Evolutionary conservation across 2,329 filamentous ascomycete genomes (phyloP), one percentile per base, ranked within the genome.

Genomic region (Colletotrichum liriopes): DNA sequence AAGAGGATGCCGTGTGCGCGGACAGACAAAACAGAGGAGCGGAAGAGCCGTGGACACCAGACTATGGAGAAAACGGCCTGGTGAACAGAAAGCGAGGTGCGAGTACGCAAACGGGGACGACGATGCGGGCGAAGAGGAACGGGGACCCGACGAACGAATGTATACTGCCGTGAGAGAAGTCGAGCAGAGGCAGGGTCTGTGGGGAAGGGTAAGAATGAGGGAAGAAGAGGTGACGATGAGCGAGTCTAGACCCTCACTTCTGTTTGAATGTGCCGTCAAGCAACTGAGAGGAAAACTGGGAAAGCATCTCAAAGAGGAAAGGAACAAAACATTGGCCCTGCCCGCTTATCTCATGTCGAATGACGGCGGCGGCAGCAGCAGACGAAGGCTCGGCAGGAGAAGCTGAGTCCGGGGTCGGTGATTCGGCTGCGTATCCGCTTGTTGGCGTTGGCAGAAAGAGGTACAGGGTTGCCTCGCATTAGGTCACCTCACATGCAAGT

Each of bases 341-440:
- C 61, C 49, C 26, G 61, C 47, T 52, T 54, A 54, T 54, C 47
- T 43, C 26, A 29, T 23, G 49, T 64, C 35, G 35, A 29, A 54
- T 43, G 47, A 43, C 32, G 32, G 41, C 37, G 32, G 23, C 16
- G 23, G 23, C 35, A 54, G 37, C 23, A 23, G 23, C n/a, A 54
- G 14, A 12, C 16, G 2, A 32, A 43, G 45, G 32, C 45, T 47
- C 23, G 35, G 32, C 32, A 43, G 55, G 39, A 60, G 18, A 20
- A 43, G 23, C 18, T n/a, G 29, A 54, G 51, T 8, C 16, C 51
- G 8, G 51, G 29, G 29, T 54, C 51, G 51, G 26, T 54, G 51
- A 54, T 54, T 54, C 51, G 29, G 51, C 35, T 20, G 51, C 35
- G 51, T 18, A 32, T 14, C 16, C 51, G 26, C 51, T 8, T 54